A percentile compares a stretch with the other conserved stretches of the same genome.
These are phyloP conservation scores for Trypanosoma scelopori DNA, from an alignment of 208 protist genomes.

Conservation along the genomic window DNA sequence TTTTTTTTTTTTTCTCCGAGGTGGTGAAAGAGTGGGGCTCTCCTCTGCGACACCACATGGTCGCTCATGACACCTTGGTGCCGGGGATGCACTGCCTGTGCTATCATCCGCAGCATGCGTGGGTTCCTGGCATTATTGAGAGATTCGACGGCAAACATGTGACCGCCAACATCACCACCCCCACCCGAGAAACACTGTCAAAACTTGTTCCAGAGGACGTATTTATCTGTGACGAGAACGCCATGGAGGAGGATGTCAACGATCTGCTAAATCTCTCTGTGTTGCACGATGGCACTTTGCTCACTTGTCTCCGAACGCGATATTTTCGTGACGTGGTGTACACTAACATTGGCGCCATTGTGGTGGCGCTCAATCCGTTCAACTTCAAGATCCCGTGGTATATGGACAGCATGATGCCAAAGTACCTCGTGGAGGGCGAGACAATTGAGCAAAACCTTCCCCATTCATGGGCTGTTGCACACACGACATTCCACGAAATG, in stretches of 20 bases:
- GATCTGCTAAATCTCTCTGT: slow-evolving; percentile 42
- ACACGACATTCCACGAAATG: slow-evolving; percentile 44
- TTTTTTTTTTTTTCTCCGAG: too few species aligned
- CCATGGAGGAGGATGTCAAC: slow-evolving; percentile 34
- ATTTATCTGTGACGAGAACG: slow-evolving; percentile 31
- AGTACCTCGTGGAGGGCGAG: slow-evolving; percentile 36
- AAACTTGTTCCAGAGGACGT: slow-evolving; percentile 28
- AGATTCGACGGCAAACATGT: slow-evolving; percentile 32
- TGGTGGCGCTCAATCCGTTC: slow-evolving; percentile 48
- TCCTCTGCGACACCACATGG: too few species aligned
- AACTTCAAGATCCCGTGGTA: slow-evolving; percentile 52
- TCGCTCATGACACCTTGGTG: background rate
- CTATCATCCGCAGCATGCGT: slow-evolving; percentile 33
- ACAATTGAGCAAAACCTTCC: slow-evolving; percentile 35
- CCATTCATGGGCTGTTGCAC: slow-evolving; percentile 42
- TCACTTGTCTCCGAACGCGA: slow-evolving; percentile 27
- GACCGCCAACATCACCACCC: slow-evolving; percentile 13
- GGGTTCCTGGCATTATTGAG: slow-evolving; percentile 30
- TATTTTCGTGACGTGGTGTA: slow-evolving; percentile 51
- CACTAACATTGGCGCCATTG: slow-evolving; percentile 50
- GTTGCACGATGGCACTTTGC: slow-evolving; percentile 38
- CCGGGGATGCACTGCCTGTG: slow-evolving; percentile 32
- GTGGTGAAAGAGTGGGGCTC: too few species aligned
- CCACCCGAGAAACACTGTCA: slow-evolving; percentile 25
- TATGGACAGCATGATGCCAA: slow-evolving; percentile 43